A percentile compares a stretch with the other conserved stretches of the same genome.
These are phyloP conservation scores for Rutstroemia sp. DNA, from an alignment of 2,329 filamentous ascomycete genomes.

Conservation along the genomic window DNA sequence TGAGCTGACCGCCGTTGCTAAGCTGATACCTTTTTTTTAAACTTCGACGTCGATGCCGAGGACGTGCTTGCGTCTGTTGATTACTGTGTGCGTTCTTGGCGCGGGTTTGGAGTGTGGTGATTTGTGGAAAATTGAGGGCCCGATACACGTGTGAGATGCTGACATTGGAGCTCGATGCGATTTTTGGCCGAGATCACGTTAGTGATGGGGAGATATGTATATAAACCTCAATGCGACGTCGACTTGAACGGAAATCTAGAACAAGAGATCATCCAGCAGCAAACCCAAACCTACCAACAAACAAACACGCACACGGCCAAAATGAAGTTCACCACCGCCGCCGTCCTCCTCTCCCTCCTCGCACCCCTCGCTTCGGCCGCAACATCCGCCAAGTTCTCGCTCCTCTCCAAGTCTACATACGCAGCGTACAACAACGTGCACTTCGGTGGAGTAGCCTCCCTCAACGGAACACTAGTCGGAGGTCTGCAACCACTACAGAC, in stretches of 20 bases:
- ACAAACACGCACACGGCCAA: too few relatives aligned
- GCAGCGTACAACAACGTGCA: neutral
- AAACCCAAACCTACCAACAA: neutral
- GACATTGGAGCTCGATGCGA: neutral
- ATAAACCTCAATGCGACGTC: too few relatives aligned
- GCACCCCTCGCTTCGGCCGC: neutral
- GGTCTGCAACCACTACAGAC: neutral
- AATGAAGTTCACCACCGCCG: neutral
- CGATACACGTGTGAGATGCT: too few relatives aligned
- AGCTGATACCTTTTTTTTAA: too few relatives aligned
- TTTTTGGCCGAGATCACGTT: neutral
- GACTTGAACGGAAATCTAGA: too few relatives aligned
- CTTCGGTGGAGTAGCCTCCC: neutral
- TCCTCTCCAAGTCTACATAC: neutral
- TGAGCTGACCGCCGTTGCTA: too few relatives aligned
- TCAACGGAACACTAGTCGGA: neutral
- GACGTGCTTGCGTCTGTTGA: neutral
- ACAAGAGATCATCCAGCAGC: too few relatives aligned
- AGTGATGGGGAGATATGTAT: neutral
- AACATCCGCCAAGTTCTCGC: neutral
- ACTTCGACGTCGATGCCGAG: too few relatives aligned
- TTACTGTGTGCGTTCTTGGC: neutral
- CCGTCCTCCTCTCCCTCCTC: neutral
- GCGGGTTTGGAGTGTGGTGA: neutral
- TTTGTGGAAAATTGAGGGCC: neutral